Base-by-base conservation (phyloP, 345 rosid species). In the Eutrema yunnanense region DNA sequence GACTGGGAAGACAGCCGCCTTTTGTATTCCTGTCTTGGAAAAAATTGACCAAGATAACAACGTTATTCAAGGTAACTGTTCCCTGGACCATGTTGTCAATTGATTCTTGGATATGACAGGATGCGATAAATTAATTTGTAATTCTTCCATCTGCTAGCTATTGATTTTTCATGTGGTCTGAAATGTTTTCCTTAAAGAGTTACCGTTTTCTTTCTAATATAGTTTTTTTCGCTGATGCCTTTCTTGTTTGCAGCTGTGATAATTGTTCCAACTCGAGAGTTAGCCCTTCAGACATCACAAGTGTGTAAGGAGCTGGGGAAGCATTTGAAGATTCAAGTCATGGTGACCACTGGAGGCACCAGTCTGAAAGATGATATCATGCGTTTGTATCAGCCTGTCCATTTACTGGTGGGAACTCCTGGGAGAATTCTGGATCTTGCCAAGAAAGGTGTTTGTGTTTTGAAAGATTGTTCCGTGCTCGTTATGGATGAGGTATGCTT, bases 321-420 rank as follows among this genome's bases (percentile, higher is more conserved):
- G 80, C 87, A 92, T 83, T 80, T 92, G 88, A 71, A 92, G 73
- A 86, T 92, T 76, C 92, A 89, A 85, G 90, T 92, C 62, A 92
- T 92, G 97, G 96, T 88, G 65, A 92, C 97, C 50, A 92, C 97
- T 8, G 97, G 97, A 12, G 97, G 97, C 70, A 92, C 97, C 68
- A 92, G 96, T 81, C 79, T 92, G 67, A 92, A 92, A 85, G 97
- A 92, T 72, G 97, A 92, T 76, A 89, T 92, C 57, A 92, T 92
- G 97, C 93, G 97, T 34, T 83, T 92, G 81, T 87, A 92, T 74
- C 97, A 92, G 76, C 97, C 97, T 32, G 97, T 92, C 3, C 96
- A 92, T 80, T 81, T 92, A 44, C 87, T 92, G 68, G 96, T 92
- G 62, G 97, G 97, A 57, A 92, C 97, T 67, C 97, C 97, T 30